These are phyloP conservation scores for Clarireedia hainanense DNA, from an alignment of 2,329 filamentous ascomycete species.

Conservation along the genomic window DNA sequence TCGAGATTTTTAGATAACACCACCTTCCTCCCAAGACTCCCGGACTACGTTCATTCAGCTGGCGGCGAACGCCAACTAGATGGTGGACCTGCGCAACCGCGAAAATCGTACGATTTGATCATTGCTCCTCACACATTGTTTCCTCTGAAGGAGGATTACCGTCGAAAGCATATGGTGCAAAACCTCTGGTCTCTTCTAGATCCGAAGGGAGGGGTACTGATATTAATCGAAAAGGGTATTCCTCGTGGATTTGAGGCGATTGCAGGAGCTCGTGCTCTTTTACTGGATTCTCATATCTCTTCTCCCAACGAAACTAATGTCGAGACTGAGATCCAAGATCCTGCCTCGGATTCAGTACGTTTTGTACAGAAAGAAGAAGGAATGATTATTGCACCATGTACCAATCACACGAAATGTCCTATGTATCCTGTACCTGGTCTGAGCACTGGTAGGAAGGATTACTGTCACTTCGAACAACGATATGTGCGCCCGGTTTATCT, in stretches of 20 bases:
- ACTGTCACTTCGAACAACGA: slow-evolving; percentile 83
- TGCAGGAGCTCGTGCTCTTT: slow-evolving; percentile 70
- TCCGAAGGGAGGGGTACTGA: slow-evolving; percentile 75
- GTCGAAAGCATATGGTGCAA: slow-evolving; percentile 71
- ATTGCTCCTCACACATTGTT: slow-evolving; percentile 82
- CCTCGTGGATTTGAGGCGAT: slow-evolving; percentile 89
- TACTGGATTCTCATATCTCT: slow-evolving; percentile 69
- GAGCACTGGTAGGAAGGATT: slow-evolving; percentile 71
- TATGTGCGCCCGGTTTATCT: slow-evolving; percentile 79
- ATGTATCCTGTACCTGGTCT: slow-evolving; percentile 74
- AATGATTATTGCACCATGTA: slow-evolving; percentile 69
- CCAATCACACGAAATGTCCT: slow-evolving; percentile 79
- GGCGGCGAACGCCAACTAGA: slow-evolving; percentile 54
- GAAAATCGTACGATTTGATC: slow-evolving; percentile 83
- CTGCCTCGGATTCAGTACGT: slow-evolving; percentile 15
- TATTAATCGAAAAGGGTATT: slow-evolving; percentile 85
- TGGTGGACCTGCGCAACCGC: slow-evolving; percentile 44
- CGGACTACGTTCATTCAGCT: slow-evolving; percentile 67
- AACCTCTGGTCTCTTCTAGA: slow-evolving; percentile 86
- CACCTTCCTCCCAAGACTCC: slow-evolving; percentile 84
- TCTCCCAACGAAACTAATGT: slow-evolving; percentile 45
- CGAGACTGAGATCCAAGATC: slow-evolving; percentile 26
- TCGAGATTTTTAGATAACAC: slow-evolving; percentile 78
- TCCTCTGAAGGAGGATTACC: slow-evolving; percentile 64
- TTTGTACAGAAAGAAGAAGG: slow-evolving; percentile 45